Conservation (phyloP, 805 yeast species). For the Kazachstania viticola region DNA sequence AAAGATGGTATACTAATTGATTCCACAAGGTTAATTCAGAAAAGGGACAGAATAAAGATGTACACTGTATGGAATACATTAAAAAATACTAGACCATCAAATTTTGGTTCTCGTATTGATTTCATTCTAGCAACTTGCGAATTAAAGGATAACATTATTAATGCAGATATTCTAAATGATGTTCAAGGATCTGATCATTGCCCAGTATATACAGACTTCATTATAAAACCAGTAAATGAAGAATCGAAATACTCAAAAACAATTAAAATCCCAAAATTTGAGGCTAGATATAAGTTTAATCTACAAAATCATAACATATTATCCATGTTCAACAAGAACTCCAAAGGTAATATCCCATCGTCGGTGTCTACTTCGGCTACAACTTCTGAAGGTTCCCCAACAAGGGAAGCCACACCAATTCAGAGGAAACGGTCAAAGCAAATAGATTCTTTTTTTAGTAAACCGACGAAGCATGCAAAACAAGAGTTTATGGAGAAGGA, state of each 20-base stretch:
- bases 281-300: slow-evolving; percentile 40
- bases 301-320: slow-evolving; percentile 27
- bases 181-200: slow-evolving; percentile 90
- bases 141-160: slow-evolving; percentile 25
- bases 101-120: slow-evolving; percentile 84
- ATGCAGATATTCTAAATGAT: slow-evolving; percentile 50
- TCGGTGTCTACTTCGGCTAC: no score
- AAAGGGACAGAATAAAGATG: slow-evolving; percentile 43
- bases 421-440: not conserved
- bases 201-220: slow-evolving; percentile 62
- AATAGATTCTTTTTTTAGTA: not conserved
- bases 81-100: slow-evolving; percentile 63
- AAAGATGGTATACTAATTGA: slow-evolving; percentile 42
- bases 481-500: no score
- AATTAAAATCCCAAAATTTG: slow-evolving; percentile 31
- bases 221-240: slow-evolving; percentile 25
- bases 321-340: slow-evolving; percentile 26
- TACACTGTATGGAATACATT: slow-evolving; percentile 90
- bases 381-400: no score
- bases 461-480: not conserved
- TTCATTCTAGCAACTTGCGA: slow-evolving; percentile 43
- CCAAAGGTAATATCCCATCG: no score
- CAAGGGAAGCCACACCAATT: no score
- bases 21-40: slow-evolving; percentile 44
- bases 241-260: not conserved